Evolutionary conservation across 31 red algal species (phyloP), one percentile per base, ranked within the genome.

Genomic region (Porphyra umbilicalis): DNA sequence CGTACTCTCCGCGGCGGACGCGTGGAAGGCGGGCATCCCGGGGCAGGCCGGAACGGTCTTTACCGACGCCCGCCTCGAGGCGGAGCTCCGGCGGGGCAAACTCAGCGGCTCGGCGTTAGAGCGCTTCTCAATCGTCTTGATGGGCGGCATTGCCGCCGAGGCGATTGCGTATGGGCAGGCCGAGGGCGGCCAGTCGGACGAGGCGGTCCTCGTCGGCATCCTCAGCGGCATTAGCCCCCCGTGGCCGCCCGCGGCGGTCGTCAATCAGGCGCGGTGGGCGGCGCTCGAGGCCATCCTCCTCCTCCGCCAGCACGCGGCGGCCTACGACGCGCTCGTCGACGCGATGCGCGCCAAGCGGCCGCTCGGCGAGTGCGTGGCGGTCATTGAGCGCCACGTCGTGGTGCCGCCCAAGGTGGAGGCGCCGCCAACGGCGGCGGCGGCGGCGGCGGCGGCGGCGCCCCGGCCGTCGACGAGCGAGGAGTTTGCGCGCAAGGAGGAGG

Each of bases 131-230:
- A 79, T 87, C 11, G 90, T 92, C 36, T 14, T 76, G n/a, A 92
- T 92, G 92, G 92, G 77, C 10, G 92, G 92, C 33, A 90, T 95
- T 84, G 92, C 92, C 39, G 92, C 92, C 36, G 92, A 95, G 89
- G 92, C 88, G 11, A 79, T 95, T 18, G 34, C 76, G 79, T 95
- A 84, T 76, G 92, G 92, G 36, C 88, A 95, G 79, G 92, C 92
- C 11, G 84, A 90, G 67, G 92, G 92, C 11, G 92, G 92, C 32
- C 79, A 85, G 34, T 68, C 38, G 34, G 92, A 95, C 79, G 89
- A 91, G 75, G 35, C 46, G 68, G 76, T 79, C 7, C 76, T 95
- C 57, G 32, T 91, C 14, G 18, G 81, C 35, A 40, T 95, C 37
- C 74, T 95, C 36, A 38, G 77, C n/a, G 36, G 74, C 34, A 75